Conservation (phyloP, 2,329 filamentous ascomycete species). For the Gremmenia infestans region DNA sequence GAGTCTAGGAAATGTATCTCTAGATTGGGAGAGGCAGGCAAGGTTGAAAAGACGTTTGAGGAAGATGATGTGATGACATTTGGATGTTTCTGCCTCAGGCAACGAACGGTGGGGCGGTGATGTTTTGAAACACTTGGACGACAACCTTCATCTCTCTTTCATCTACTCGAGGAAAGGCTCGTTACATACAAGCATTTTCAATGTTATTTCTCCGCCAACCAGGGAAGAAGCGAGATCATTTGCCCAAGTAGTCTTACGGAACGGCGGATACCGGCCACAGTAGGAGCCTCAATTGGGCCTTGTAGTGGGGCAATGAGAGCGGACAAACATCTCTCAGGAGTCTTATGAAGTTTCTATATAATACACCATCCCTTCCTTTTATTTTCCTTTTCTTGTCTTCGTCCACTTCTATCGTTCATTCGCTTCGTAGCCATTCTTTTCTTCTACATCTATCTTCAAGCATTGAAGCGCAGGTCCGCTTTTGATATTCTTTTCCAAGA, state of each 20-base stretch:
- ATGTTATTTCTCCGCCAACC: background rate
- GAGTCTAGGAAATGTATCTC: background rate
- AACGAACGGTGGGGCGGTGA: background rate
- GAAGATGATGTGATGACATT: background rate
- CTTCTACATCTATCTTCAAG: no score
- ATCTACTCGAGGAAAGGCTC: background rate
- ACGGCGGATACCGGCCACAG: background rate
- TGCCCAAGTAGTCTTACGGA: background rate
- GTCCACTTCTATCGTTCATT: conserved; percentile 5
- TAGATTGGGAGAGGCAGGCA: background rate
- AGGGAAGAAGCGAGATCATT: background rate
- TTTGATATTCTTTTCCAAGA: background rate
- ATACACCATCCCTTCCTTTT: background rate
- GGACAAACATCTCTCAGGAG: conserved; percentile 1
- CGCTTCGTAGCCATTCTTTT: background rate
- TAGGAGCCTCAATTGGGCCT: background rate
- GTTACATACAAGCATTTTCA: background rate
- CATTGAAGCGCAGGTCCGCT: conserved; percentile 4
- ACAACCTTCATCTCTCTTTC: conserved; percentile 1
- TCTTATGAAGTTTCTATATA: background rate
- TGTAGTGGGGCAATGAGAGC: background rate
- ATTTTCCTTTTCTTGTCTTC: background rate
- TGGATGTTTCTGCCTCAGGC: conserved; percentile 1
- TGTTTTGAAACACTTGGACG: background rate
- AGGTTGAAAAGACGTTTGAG: background rate